These are phyloP conservation scores for Amyloporia xantha DNA, from an alignment of 768 basidiomycete genomes.

Conservation along the genomic window DNA sequence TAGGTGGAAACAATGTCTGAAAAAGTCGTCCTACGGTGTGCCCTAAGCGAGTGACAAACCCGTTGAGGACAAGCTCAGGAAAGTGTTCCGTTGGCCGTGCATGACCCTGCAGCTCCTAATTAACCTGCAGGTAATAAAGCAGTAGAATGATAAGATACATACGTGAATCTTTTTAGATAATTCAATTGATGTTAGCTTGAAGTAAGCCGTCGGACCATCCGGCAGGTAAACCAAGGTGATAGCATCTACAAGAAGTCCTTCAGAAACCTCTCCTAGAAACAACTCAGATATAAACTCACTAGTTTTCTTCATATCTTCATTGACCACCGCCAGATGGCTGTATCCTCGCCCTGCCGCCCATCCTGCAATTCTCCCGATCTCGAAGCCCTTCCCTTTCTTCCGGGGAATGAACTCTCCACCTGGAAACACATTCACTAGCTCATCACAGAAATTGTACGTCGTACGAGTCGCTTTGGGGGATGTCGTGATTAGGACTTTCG, in stretches of 20 bases:
- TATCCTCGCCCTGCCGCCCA: conserved; percentile 92
- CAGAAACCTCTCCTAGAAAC: not conserved
- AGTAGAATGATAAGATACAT: not conserved
- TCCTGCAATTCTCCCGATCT: conserved; percentile 82
- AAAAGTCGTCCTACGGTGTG: conserved; percentile 93
- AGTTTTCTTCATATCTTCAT: conserved; percentile 91
- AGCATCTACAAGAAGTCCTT: conserved; percentile 52
- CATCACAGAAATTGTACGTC: conserved; percentile 92
- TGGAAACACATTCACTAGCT: conserved; percentile 82
- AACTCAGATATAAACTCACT: conserved; percentile 47
- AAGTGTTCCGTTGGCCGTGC: conserved; percentile 88
- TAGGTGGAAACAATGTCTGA: conserved; percentile 91
- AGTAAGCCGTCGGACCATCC: conserved; percentile 89
- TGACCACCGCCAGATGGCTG: conserved; percentile 85
- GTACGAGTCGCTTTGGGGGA: conserved; percentile 81
- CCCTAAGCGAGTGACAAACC: conserved; percentile 90
- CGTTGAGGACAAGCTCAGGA: conserved; percentile 93
- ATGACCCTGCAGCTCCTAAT: conserved; percentile 79
- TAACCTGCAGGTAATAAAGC: too few relatives aligned
- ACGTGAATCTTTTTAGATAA: conserved; percentile 75
- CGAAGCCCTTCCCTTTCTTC: conserved; percentile 86
- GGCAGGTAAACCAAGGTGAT: conserved; percentile 90
- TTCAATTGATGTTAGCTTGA: conserved; percentile 86
- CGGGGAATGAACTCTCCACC: conserved; percentile 85
- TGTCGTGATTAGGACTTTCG: conserved; percentile 88